Percentiles rank a stretch among this genome's conserved stretches.
phyloP scores from a whole-genome alignment of 2,329 filamentous ascomycete genomes.

The Aspergillus persii region DNA sequence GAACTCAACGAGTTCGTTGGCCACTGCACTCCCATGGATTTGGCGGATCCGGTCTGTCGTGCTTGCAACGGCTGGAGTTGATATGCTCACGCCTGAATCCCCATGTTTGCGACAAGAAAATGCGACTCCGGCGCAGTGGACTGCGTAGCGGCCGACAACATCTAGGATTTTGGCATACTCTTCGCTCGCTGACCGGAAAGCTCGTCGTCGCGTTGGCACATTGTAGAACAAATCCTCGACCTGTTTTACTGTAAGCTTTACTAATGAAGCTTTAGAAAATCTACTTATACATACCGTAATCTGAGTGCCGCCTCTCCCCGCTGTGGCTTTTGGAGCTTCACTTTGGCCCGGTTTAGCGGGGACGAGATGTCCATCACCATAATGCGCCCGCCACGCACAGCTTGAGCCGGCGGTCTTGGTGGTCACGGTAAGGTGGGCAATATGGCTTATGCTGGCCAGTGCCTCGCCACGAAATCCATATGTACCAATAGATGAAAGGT shows the following conservation, averaged over 20 bases:
- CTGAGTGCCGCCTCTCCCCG: constrained; percentile 85
- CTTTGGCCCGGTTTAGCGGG: constrained; percentile 85
- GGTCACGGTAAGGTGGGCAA: constrained; percentile 91
- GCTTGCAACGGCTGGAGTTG: constrained; percentile 70
- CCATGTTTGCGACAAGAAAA: constrained; percentile 98
- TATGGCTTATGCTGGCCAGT: constrained; percentile 95
- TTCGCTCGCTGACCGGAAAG: constrained; percentile 87
- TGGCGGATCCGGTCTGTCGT: constrained; percentile 83
- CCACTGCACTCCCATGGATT: constrained; percentile 78
- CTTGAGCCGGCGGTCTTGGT: constrained; percentile 87
- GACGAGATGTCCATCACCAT: constrained; percentile 75
- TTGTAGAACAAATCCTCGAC: constrained; percentile 98
- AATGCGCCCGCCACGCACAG: constrained; percentile 87
- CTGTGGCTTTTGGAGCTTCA: constrained; percentile 80
- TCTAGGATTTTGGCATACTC: constrained; percentile 98
- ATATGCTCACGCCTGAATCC: constrained; percentile 77
- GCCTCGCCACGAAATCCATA: constrained; percentile 99
- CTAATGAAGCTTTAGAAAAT: neutral
- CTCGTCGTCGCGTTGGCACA: constrained; percentile 78
- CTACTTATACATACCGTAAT: constrained; percentile 63
- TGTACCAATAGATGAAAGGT: constrained; percentile 82
- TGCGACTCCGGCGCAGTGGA: constrained; percentile 86
- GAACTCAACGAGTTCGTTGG: constrained; percentile 83
- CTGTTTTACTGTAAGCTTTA: constrained; percentile 30
- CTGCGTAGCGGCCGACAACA: constrained; percentile 85